Base-by-base conservation (phyloP, 2,329 filamentous ascomycete species). In the Xylaria sp. region DNA sequence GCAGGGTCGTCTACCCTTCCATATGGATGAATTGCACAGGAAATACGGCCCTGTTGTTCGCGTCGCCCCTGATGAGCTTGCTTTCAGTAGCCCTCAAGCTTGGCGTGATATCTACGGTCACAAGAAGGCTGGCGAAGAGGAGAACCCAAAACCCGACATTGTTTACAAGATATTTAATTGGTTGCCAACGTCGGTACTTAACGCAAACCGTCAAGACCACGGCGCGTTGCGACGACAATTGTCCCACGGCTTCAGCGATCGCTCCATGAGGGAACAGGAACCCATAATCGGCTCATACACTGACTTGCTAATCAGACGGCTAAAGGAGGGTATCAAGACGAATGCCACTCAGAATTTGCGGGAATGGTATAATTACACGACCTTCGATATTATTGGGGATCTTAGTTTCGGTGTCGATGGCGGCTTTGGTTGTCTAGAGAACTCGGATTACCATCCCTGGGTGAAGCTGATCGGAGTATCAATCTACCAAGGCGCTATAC, bases 311-410 rank as follows among this genome's bases (percentile, higher is more conserved):
- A 72, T 81, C 15, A 46, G 65, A 56, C 65, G 73, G 50, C 43
- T 81, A 53, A 70, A 53, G 10, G 72, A 70, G 4, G 28, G 60
- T 7, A 46, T 25, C 10, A 7, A 59, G 60, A 55, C 23, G 15
- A 52, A 58, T 3, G 61, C 28, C 34, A 25, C 32, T 13, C 68
- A 69, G 43, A 75, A 78, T 53, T 75, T 83, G 72, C 75, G 72
- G 15, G 74, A 79, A 60, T 82, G 81, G 80, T 80, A 74, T 68
- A 81, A 81, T 67, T 81, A 75, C 69, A 71, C 78, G 1, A 79
- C 81, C 12, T 82, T 83, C 70, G 81, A 83, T 71, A 74, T 83
- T 46, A 79, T 83, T 61, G 82, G 82, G 25, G 83, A 85, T 69
- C 77, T 86, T 12, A 80, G 81, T 1, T 85, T 85, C 70, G 83